Evolutionary conservation across 208 protist genomes (phyloP).

Genomic region (Leishmania martiniquensis): DNA sequence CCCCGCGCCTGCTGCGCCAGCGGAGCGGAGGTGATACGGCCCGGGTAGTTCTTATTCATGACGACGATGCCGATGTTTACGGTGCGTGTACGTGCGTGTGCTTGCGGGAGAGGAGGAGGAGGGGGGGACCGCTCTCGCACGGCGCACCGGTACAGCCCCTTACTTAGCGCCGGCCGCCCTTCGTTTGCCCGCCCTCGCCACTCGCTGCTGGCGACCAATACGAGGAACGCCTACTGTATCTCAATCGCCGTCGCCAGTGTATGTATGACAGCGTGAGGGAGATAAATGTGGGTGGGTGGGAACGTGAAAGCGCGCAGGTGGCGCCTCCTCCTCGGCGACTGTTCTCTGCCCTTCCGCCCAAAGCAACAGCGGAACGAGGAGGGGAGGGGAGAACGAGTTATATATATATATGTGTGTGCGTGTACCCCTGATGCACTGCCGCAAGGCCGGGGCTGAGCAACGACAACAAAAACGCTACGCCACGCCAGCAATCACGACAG

Average conservation of each 20-base stretch:
- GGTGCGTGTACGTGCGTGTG: neutral
- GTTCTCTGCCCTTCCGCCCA: neutral
- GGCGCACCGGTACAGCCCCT: neutral
- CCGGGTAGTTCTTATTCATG: slow-evolving; percentile 20
- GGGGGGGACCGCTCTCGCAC: neutral
- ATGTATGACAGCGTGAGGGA: neutral
- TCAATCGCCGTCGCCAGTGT: no score
- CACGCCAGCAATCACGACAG: neutral
- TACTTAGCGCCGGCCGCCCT: neutral
- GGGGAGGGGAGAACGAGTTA: no score
- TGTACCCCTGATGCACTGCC: no score
- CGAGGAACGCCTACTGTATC: neutral
- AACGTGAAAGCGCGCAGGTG: neutral
- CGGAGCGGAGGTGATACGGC: slow-evolving; percentile 27
- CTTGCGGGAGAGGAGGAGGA: neutral
- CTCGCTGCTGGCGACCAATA: neutral
- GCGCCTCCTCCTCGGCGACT: neutral
- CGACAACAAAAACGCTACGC: neutral
- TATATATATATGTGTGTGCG: no score
- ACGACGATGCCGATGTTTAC: neutral
- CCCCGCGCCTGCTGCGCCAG: slow-evolving; percentile 20
- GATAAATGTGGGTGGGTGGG: neutral
- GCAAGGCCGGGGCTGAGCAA: neutral
- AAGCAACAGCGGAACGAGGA: no score
- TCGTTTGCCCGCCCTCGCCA: neutral